Evolutionary conservation across 1,139 yeast genomes (phyloP).

Genomic region (Debaryomyces nepalensis): DNA sequence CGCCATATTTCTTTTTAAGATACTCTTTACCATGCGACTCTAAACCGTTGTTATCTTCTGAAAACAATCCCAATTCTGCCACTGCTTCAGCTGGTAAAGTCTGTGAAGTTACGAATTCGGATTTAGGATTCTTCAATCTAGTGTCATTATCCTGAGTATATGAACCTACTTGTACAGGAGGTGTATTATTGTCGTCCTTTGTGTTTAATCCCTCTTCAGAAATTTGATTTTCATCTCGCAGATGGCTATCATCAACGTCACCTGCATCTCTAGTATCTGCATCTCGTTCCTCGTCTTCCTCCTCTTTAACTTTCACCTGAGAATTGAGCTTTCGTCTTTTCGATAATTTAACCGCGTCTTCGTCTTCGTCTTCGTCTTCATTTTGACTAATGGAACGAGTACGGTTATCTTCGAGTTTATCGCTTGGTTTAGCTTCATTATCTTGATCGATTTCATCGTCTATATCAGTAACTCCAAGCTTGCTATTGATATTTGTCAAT

Average conservation of each 20-base stretch:
- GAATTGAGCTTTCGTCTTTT: constrained; percentile 18
- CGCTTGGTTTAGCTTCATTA: constrained; percentile 4
- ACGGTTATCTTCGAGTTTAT: constrained; percentile 15
- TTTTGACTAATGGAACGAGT: background rate
- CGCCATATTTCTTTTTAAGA: constrained; percentile 79
- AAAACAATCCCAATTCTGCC: constrained; percentile 66
- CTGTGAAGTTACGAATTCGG: constrained; percentile 77
- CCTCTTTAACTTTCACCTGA: constrained; percentile 16
- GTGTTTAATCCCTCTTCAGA: constrained; percentile 22
- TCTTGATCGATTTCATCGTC: constrained; percentile 16
- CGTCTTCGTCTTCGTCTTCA: constrained; percentile 19
- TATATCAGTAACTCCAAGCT: constrained; percentile 14
- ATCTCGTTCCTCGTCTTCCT: constrained; percentile 18
- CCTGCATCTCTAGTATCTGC: constrained; percentile 21
- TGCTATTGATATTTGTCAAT: constrained; percentile 28
- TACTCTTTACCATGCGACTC: constrained; percentile 72
- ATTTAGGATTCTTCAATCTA: constrained; percentile 70
- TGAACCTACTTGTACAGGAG: constrained; percentile 53
- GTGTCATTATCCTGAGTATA: constrained; percentile 60
- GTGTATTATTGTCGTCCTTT: constrained; percentile 41
- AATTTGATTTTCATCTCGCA: constrained; percentile 6
- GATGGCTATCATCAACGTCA: constrained; percentile 19
- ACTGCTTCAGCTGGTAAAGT: constrained; percentile 70
- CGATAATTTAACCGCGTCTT: constrained; percentile 19
- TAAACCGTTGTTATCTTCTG: constrained; percentile 59